phyloP scores from a whole-genome alignment of 2,329 filamentous ascomycete genomes.

The Paradendryphiella salina region DNA sequence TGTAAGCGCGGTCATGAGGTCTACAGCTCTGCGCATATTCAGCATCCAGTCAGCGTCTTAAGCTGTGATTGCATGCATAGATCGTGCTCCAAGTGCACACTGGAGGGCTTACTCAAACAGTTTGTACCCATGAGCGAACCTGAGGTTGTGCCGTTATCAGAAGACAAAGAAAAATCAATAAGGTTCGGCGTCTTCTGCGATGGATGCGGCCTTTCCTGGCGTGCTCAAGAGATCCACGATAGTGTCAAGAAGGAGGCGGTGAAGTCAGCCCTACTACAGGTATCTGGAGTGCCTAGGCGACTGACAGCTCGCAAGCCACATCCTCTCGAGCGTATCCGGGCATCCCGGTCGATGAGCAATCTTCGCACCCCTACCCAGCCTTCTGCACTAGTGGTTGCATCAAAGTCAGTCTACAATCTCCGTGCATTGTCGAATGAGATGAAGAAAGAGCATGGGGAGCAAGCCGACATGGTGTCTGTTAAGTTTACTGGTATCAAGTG shows the following conservation, averaged over 20 bases:
- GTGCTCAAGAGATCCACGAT: slow-evolving; percentile 15
- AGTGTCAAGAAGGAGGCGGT: slow-evolving; percentile 11
- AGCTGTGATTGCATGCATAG: slow-evolving; percentile 32
- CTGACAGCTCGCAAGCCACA: slow-evolving; percentile 5
- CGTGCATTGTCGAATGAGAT: slow-evolving; percentile 12
- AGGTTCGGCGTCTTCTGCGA: slow-evolving; percentile 33
- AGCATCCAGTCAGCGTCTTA: slow-evolving; percentile 26
- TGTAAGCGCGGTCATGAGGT: slow-evolving; percentile 9
- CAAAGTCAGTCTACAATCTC: slow-evolving; percentile 17
- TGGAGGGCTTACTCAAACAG: slow-evolving; percentile 22
- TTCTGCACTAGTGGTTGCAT: neutral
- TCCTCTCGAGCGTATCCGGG: slow-evolving; percentile 16
- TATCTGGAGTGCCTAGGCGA: slow-evolving; percentile 21
- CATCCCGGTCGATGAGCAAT: slow-evolving; percentile 18
- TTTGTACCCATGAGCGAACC: slow-evolving; percentile 36
- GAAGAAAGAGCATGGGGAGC: slow-evolving; percentile 18
- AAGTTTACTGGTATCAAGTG: slow-evolving; percentile 28
- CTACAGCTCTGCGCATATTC: slow-evolving; percentile 7
- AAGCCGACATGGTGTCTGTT: slow-evolving; percentile 24
- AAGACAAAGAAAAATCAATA: slow-evolving; percentile 11
- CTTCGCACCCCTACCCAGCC: neutral
- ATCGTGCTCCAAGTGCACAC: slow-evolving; percentile 28
- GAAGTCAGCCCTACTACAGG: slow-evolving; percentile 10
- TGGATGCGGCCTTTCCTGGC: slow-evolving; percentile 31
- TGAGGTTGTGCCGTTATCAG: slow-evolving; percentile 21